Base-by-base conservation (phyloP, 345 rosid species). In the Mercurialis annua region DNA sequence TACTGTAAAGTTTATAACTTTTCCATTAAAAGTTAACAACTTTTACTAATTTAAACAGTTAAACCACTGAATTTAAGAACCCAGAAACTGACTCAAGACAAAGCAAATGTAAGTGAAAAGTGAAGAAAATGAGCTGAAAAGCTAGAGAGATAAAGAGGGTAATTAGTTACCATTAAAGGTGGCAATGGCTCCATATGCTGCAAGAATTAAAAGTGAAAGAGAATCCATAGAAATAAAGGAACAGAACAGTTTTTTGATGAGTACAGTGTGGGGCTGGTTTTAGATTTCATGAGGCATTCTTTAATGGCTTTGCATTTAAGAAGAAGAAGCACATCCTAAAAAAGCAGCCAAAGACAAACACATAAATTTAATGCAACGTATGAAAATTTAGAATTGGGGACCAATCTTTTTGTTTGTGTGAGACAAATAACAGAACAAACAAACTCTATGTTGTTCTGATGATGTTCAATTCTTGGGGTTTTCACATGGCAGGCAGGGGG, bases 151-250 rank as follows among this genome's bases (percentile, higher is more conserved):
- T 14, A 59, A 59, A 23, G 34, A 38, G 61, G 48, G 65, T 72
- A n/a, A n/a, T n/a, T n/a, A n/a, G n/a, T n/a, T n/a, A 68, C 73
- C 76, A 64, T 52, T 64, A 78, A 78, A 67, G 76, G 67, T 48
- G 59, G 18, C 59, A 56, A 30, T 38, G 62, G 63, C 48, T 46
- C 15, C 31, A 40, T 1, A 16, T 1, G 59, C 72, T 62, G 81
- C 40, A 59, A 58, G 50, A 16, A 57, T 21, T 60, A 31, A 60
- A 23, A 27, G n/a, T 21, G n/a, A 26, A 38, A 59, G 11, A 59
- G 47, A 62, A 69, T 44, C 54, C 27, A 11, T n/a, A 29, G 71
- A 60, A 47, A 31, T 59, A 59, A 65, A 57, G 57, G 57, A 72
- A 53, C 40, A 57, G 38, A 58, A 46, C 52, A 42, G 58, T n/a